Conservation (phyloP, 2,329 filamentous ascomycete species). For the Ambrosiella cleistominuta region DNA sequence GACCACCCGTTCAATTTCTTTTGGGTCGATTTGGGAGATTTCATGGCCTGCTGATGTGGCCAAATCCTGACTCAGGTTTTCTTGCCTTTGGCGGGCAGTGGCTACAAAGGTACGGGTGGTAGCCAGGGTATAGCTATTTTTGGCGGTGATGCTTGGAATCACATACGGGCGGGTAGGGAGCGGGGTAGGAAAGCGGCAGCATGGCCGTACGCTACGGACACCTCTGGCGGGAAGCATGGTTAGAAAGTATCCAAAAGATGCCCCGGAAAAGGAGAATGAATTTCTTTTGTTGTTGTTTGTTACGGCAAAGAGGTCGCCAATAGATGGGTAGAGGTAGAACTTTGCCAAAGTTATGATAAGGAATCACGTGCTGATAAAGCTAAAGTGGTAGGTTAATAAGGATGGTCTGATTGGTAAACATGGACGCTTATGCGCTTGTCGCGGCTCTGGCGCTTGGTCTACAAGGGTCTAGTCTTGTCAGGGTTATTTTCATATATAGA, state of each 20-base stretch:
- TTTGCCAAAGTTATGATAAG: not conserved
- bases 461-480: not conserved
- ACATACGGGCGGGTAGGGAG: not conserved
- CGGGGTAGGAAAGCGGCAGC: not conserved
- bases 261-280: too few species aligned
- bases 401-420: not conserved
- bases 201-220: not conserved
- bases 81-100: not conserved
- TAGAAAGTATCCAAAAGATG: not conserved
- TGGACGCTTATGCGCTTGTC: not conserved
- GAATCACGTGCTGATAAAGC: not conserved
- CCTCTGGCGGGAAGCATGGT: slow-evolving; percentile 5
- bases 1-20: slow-evolving; percentile 43
- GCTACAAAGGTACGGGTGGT: not conserved
- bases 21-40: not conserved
- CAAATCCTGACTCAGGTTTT: not conserved
- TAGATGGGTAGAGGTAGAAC: not conserved
- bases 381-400: not conserved
- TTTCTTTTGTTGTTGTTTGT: too few species aligned
- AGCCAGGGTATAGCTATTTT: not conserved
- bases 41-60: not conserved
- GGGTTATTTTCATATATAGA: not conserved
- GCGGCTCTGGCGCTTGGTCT: not conserved
- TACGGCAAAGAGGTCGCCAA: not conserved
- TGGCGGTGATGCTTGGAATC: not conserved